Evolutionary conservation across 1,284 basidiomycete genomes (phyloP), one percentile per base, ranked within the genome.

Genomic region (Fistulinella cinereoalba): DNA sequence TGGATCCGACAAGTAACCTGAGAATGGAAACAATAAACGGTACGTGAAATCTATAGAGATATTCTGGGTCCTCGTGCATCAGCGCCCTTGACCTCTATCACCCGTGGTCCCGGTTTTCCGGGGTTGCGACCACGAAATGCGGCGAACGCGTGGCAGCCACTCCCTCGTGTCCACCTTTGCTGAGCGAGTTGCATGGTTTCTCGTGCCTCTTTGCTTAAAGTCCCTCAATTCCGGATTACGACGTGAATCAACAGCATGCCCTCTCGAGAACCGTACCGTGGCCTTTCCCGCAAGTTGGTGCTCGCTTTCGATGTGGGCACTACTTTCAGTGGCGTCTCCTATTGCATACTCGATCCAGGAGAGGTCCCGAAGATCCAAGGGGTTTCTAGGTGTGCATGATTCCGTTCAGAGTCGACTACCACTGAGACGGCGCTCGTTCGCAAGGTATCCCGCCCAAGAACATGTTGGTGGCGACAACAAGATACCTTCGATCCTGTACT

Each of bases 401-500:
- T 2, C 13, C 23, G 4, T 7, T 4, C 6, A 34, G 33, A 12
- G 3, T 16, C 13, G 6, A 2, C 16, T 33, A 4, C 22, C 19
- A 11, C 39, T 47, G 56, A 25, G 46, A 1, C 18, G 12, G 10
- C 9, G 50, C 1, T 34, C 22, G 21, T 33, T 18, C 45, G 25
- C 6, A 12, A 76, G 75, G 31, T 74, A 68, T 46, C 72, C 72
- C 3, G 70, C 67, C 2, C 71, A 74, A 46, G 67, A 71, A 21
- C 60, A 69, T 33, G 56, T 63, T 6, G 64, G 64, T 0, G 67
- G 72, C 0, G 65, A 77, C 37, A 73, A 67, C 8, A 82, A 81
- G 54, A 77, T 82, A 25, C 80, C 80, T 0, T 75, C 77, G 0
- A 65, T 80, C n/a, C 58, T 82, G 37, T 80, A 73, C 48, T 83